Conservation (phyloP, 2,329 filamentous ascomycete species). For the Daldinia sp. region DNA sequence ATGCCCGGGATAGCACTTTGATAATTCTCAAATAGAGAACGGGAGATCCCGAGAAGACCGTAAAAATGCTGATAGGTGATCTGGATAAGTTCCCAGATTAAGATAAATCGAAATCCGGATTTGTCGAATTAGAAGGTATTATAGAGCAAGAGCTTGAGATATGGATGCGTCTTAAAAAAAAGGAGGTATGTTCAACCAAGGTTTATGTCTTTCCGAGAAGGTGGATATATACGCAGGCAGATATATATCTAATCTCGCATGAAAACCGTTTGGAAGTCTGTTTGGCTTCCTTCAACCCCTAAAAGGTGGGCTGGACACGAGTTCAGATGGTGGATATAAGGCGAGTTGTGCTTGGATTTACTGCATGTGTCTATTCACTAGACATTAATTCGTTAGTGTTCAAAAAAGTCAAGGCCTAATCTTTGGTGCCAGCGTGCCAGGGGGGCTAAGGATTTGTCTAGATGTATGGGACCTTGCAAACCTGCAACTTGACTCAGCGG, state of each 20-base stretch:
- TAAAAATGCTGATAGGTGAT: not conserved
- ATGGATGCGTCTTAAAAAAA: not conserved
- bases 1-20: not conserved
- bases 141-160: not conserved
- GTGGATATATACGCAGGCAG: not conserved
- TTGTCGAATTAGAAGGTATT: conserved; percentile 2
- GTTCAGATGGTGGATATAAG: not conserved
- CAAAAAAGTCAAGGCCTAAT: conserved; percentile 27
- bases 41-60: not conserved
- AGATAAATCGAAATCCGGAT: not conserved
- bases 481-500: conserved; percentile 13
- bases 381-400: conserved; percentile 12
- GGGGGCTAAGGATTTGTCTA: conserved; percentile 11
- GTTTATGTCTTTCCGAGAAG: not conserved
- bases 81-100: not conserved
- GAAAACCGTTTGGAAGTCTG: conserved; percentile 15
- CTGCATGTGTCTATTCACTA: conserved; percentile 5
- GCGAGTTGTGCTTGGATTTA: not conserved
- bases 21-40: conserved; percentile 1
- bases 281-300: not conserved
- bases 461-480: not conserved
- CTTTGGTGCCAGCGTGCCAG: conserved; percentile 27
- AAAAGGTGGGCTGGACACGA: not conserved
- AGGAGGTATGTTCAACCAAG: not conserved
- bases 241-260: conserved; percentile 8